Percentiles rank a stretch among this genome's conserved stretches.
Evolutionary conservation across 2,329 filamentous ascomycete genomes (phyloP).

Genomic region (Aureobasidium leucospermi): DNA sequence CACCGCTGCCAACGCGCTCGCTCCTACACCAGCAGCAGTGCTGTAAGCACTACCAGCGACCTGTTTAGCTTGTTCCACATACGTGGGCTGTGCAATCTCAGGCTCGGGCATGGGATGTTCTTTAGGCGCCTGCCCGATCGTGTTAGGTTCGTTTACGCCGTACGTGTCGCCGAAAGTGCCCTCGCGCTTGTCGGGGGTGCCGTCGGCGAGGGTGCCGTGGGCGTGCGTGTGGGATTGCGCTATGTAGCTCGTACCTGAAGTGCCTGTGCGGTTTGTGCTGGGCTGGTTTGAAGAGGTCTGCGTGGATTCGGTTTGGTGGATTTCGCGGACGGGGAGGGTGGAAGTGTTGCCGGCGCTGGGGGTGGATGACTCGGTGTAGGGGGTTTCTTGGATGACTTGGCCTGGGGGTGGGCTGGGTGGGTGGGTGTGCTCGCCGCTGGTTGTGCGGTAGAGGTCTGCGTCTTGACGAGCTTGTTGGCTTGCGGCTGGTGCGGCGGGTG

Average conservation of each 20-base stretch:
- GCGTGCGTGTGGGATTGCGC: slow-evolving; percentile 39
- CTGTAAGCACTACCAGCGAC: slow-evolving; percentile 25
- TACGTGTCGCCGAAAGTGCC: slow-evolving; percentile 40
- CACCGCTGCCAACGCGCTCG: slow-evolving; percentile 29
- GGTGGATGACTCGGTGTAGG: not conserved
- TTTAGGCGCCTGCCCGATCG: slow-evolving; percentile 43
- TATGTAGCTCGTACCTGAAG: slow-evolving; percentile 33
- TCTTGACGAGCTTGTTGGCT: not conserved
- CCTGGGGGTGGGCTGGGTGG: slow-evolving; percentile 18
- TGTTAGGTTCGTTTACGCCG: slow-evolving; percentile 40
- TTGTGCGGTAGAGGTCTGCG: slow-evolving; percentile 15
- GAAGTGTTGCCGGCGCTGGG: slow-evolving; percentile 1
- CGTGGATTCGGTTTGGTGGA: slow-evolving; percentile 8
- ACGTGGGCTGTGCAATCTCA: slow-evolving; percentile 28
- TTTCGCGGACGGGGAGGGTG: slow-evolving; percentile 19
- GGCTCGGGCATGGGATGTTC: slow-evolving; percentile 33
- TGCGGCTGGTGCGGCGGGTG: not conserved
- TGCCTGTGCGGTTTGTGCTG: slow-evolving; percentile 28
- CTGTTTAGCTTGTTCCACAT: slow-evolving; percentile 38
- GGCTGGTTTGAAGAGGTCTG: not conserved
- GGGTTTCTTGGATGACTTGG: not conserved
- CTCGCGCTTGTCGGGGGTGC: slow-evolving; percentile 36
- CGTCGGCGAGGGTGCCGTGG: slow-evolving; percentile 33
- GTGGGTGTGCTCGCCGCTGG: slow-evolving; percentile 20
- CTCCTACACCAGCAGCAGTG: slow-evolving; percentile 25